Conservation (phyloP, 345 rosid genomes). For the Jatropha curcas region DNA sequence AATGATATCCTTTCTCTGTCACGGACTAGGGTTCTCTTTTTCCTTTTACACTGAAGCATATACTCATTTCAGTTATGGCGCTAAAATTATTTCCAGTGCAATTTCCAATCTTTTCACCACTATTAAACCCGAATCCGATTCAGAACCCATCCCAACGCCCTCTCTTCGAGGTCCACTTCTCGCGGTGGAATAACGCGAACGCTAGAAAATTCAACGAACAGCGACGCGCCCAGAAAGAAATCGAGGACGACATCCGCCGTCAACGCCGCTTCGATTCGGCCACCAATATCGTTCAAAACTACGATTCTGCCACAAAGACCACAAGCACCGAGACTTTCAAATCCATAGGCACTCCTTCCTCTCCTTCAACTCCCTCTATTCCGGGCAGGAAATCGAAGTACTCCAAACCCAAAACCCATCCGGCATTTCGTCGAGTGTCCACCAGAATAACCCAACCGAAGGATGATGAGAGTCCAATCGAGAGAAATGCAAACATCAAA, state of each 20-base stretch:
- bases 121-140: conserved; percentile 14
- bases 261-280: conserved; percentile 63
- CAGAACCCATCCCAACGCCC: conserved; percentile 29
- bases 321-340: conserved; percentile 36
- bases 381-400: conserved; percentile 81
- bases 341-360: conserved; percentile 73
- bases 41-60: not conserved
- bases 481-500: conserved; percentile 21
- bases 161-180: conserved; percentile 54
- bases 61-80: conserved; percentile 40
- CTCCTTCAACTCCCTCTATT: conserved; percentile 71
- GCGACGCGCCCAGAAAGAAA: conserved; percentile 59
- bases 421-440: conserved; percentile 40
- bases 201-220: conserved; percentile 65
- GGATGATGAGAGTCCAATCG: not conserved
- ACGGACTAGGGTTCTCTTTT: conserved; percentile 1
- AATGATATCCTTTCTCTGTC: not conserved
- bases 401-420: conserved; percentile 56
- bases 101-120: conserved; percentile 65
- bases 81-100: conserved; percentile 55
- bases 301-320: conserved; percentile 21
- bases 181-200: conserved; percentile 82
- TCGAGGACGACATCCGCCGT: conserved; percentile 72
- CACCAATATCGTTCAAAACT: conserved; percentile 39
- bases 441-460: conserved; percentile 22